Base-by-base conservation (phyloP, 1,284 basidiomycete genomes). In the Cystobasidium sp. region DNA sequence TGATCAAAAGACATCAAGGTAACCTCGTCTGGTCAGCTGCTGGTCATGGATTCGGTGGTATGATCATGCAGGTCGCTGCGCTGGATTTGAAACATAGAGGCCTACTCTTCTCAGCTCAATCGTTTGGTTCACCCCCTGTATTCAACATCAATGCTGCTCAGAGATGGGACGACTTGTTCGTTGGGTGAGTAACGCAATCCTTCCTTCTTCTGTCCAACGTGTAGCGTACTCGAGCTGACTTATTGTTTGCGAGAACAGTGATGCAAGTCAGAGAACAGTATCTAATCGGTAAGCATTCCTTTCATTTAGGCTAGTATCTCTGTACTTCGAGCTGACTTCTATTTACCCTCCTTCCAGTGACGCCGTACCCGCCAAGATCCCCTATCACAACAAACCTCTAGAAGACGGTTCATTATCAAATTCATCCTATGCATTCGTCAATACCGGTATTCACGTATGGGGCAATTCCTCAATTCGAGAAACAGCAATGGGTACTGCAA, bases 21-120 rank as follows among this genome's bases (percentile, higher is more conserved):
- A 22, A 62, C 51, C 39, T 75, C 6, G 68, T 76, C 20, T 68
- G 75, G 70, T 52, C 52, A 46, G 64, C 56, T 41, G 41, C 55
- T 24, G 75, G 75, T 16, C 71, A 76, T 64, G 75, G 71, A 14
- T 76, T 73, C 43, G 75, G 75, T 46, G 75, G 64, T 8, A 76
- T 76, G 75, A 63, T 75, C 24, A 62, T 62, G 64, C 75, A 76
- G 46, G 75, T 76, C 22, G 75, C 55, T 12, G 75, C 75, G 16
- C 39, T 76, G 12, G 75, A 76, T 37, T 52, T 76, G 18, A 76
- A 76, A 52, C 9, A 37, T 31, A 53, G 71, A 39, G 70, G 70
- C 7, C 37, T 76, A 1, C 31, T 64, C 6, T 76, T 56, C 51
- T 76, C 75, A 1, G 49, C 51, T 14, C 75, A 76, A 24, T 68